Conservation (phyloP, 192 early-diverging fungal genomes). For the Paraglomus occultum region DNA sequence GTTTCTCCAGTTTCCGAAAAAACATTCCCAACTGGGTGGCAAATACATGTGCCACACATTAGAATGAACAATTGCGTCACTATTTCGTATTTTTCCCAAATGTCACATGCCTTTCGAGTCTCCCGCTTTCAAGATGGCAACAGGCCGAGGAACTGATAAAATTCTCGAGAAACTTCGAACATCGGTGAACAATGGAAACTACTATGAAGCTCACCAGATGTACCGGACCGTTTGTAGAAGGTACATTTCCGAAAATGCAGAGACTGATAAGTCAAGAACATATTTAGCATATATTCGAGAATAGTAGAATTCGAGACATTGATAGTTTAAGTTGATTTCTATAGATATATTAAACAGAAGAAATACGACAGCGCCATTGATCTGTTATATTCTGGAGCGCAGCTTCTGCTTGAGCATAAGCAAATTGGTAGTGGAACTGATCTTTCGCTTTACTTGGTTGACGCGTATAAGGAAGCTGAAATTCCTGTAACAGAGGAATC, state of each 20-base stretch:
- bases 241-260: constrained; percentile 39
- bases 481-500: constrained; percentile 68
- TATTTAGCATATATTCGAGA: no score
- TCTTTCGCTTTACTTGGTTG: constrained; percentile 76
- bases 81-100: no score
- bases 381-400: constrained; percentile 77
- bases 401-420: constrained; percentile 72
- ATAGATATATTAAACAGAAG: constrained; percentile 85
- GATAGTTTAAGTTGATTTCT: not conserved
- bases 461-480: constrained; percentile 70
- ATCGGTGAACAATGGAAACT: constrained; percentile 72
- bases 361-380: constrained; percentile 73
- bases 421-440: constrained; percentile 84
- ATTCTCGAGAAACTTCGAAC: constrained; percentile 67
- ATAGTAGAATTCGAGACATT: no score
- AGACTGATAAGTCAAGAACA: not conserved
- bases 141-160: constrained; percentile 56
- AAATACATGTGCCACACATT: no score
- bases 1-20: no score
- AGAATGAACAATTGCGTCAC: no score
- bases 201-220: constrained; percentile 98
- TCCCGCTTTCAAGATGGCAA: constrained; percentile 20
- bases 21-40: no score
- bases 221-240: constrained; percentile 88
- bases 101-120: not conserved